Evolutionary conservation across 305 asterid genomes (phyloP).

Genomic region (Solanum hybrid): DNA sequence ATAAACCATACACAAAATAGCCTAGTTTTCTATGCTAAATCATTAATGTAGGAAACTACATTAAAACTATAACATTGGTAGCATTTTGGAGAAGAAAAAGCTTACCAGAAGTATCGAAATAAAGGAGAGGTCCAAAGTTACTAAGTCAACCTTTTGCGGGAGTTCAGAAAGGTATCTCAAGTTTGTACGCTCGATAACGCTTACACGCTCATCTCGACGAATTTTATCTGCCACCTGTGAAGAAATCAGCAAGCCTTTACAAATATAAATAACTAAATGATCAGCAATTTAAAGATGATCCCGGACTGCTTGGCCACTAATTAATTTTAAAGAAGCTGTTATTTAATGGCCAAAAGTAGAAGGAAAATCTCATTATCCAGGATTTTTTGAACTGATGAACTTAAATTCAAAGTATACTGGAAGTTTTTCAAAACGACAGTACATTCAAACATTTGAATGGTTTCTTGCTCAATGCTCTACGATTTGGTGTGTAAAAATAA

Average conservation of each 20-base stretch:
- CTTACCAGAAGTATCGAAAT: slow-evolving; percentile 80
- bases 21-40: background rate
- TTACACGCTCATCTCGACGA: slow-evolving; percentile 62
- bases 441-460: background rate
- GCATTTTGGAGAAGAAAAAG: background rate
- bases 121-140: slow-evolving; percentile 90
- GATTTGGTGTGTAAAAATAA: background rate
- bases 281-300: background rate
- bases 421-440: background rate
- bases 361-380: background rate
- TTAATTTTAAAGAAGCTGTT: background rate
- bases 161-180: slow-evolving; percentile 82
- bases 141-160: slow-evolving; percentile 88
- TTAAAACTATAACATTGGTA: background rate
- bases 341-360: background rate
- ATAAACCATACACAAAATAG: background rate
- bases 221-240: slow-evolving; percentile 86
- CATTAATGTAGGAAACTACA: background rate
- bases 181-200: slow-evolving; percentile 78
- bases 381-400: background rate
- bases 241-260: slow-evolving; percentile 9
- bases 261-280: slow-evolving; percentile 9
- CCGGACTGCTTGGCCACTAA: background rate
- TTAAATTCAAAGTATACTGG: background rate
- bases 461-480: background rate